A percentile compares a stretch with the other conserved stretches of the same genome.
These are phyloP conservation scores for Emericellopsis cladophorae DNA, from an alignment of 2,329 filamentous ascomycete genomes.

Conservation along the genomic window DNA sequence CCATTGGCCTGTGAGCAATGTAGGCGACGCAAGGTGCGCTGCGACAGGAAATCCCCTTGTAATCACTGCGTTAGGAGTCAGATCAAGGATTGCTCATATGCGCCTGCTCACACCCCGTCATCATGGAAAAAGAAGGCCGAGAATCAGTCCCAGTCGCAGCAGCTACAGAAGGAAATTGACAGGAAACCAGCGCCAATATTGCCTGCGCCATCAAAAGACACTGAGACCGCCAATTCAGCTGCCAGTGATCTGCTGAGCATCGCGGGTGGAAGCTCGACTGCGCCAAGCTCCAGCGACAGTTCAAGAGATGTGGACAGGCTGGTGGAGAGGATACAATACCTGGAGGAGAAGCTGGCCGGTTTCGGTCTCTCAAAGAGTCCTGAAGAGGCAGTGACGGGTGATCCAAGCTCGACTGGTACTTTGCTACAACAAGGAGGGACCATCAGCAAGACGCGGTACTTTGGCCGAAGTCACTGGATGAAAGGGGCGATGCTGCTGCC, in stretches of 20 bases:
- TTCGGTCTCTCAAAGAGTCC: constrained; percentile 4
- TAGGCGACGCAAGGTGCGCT: constrained; percentile 47
- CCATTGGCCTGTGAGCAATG: constrained; percentile 25
- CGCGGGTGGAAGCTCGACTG: neutral
- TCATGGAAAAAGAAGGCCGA: constrained; percentile 10
- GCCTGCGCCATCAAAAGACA: neutral
- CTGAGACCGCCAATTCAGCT: neutral
- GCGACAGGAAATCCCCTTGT: constrained; percentile 46
- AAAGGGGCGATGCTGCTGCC: constrained; percentile 23
- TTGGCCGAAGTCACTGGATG: constrained; percentile 39
- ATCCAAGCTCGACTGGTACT: constrained; percentile 8
- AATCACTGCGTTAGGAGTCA: constrained; percentile 44
- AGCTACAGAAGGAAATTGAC: neutral
- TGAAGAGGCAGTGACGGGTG: neutral
- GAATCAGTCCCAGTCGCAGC: neutral
- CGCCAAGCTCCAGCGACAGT: neutral
- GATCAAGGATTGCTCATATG: constrained; percentile 41
- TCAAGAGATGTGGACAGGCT: constrained; percentile 3
- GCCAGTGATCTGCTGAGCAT: neutral
- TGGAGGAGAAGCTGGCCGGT: constrained; percentile 3
- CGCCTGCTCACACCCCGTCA: constrained; percentile 18
- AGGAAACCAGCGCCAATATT: neutral
- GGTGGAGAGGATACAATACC: constrained; percentile 1
- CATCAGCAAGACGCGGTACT: constrained; percentile 30
- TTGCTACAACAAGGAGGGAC: constrained; percentile 14